Evolutionary conservation across 2,329 filamentous ascomycete genomes (phyloP).

Genomic region (Fusarium keratoplasticum): DNA sequence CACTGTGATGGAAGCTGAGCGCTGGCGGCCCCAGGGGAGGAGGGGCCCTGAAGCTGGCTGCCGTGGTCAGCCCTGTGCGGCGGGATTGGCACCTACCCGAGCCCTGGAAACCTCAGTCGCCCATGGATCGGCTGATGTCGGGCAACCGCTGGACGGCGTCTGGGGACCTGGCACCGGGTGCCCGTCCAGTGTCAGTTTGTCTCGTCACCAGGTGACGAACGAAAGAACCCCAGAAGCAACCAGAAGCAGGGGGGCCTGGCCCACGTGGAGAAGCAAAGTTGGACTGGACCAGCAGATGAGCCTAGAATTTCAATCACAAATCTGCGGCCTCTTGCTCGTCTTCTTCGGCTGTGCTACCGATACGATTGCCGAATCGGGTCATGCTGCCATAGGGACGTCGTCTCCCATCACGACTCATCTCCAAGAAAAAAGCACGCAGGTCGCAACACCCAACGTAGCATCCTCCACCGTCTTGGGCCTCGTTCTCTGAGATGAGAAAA

Average conservation of each 20-base stretch:
- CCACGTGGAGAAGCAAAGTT: slow-evolving; percentile 40
- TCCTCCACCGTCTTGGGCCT: neutral
- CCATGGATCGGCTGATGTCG: slow-evolving; percentile 47
- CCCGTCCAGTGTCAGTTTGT: slow-evolving; percentile 13
- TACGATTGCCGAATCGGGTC: slow-evolving; percentile 13
- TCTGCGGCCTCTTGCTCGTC: neutral
- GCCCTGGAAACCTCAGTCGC: neutral
- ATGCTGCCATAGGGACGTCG: neutral
- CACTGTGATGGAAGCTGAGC: neutral
- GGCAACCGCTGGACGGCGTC: slow-evolving; percentile 14
- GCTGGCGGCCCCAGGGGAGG: neutral
- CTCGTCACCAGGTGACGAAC: slow-evolving; percentile 21
- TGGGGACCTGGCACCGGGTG: slow-evolving; percentile 6
- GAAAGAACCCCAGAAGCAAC: neutral
- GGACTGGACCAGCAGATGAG: slow-evolving; percentile 2
- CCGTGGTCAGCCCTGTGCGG: slow-evolving; percentile 12
- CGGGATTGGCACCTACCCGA: slow-evolving; percentile 25
- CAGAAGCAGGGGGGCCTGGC: slow-evolving; percentile 1
- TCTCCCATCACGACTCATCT: neutral
- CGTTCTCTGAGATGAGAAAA: neutral
- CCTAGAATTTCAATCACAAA: slow-evolving; percentile 2
- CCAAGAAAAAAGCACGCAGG: slow-evolving; percentile 11
- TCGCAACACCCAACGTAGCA: neutral
- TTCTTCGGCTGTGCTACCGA: neutral
- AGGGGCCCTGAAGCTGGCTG: neutral